phyloP scores from a whole-genome alignment of 2,329 filamentous ascomycete species.

The Fusarium sp. region DNA sequence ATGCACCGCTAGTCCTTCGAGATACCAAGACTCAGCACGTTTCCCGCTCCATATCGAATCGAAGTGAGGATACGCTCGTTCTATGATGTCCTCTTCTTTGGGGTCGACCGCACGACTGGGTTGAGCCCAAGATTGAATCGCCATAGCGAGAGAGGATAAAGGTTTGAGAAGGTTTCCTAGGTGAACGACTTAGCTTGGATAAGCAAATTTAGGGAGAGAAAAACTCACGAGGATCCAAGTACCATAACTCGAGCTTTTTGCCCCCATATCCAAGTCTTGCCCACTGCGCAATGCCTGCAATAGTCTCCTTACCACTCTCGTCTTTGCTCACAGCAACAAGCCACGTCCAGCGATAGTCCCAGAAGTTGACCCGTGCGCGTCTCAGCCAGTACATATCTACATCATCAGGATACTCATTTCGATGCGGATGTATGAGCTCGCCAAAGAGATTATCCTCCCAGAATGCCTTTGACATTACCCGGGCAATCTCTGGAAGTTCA shows the following conservation, averaged over 20 bases:
- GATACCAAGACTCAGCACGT: constrained; percentile 48
- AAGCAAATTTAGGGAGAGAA: accelerated
- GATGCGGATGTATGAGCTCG: constrained; percentile 49
- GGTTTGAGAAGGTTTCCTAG: constrained; percentile 36
- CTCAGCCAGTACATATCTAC: constrained; percentile 47
- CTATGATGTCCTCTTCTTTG: constrained; percentile 22
- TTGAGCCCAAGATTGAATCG: constrained; percentile 12
- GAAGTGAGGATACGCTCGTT: constrained; percentile 28
- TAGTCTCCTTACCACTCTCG: constrained; percentile 6
- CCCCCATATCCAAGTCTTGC: constrained; percentile 31
- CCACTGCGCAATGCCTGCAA: constrained; percentile 34
- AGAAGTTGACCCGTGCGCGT: constrained; percentile 41
- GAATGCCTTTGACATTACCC: constrained; percentile 47
- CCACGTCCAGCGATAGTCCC: constrained; percentile 42
- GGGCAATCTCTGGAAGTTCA: constrained; percentile 44
- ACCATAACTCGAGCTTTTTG: constrained; percentile 13
- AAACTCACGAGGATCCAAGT: constrained; percentile 30
- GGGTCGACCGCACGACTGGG: constrained; percentile 27
- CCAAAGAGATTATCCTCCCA: constrained; percentile 50
- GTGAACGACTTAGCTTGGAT: neutral
- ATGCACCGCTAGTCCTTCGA: constrained; percentile 51
- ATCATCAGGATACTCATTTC: constrained; percentile 46
- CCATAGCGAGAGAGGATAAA: constrained; percentile 23
- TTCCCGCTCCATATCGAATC: constrained; percentile 31
- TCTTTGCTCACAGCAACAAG: constrained; percentile 44